Base-by-base conservation (phyloP, 495 filamentous ascomycete species). In the Penicillium steckii region DNA sequence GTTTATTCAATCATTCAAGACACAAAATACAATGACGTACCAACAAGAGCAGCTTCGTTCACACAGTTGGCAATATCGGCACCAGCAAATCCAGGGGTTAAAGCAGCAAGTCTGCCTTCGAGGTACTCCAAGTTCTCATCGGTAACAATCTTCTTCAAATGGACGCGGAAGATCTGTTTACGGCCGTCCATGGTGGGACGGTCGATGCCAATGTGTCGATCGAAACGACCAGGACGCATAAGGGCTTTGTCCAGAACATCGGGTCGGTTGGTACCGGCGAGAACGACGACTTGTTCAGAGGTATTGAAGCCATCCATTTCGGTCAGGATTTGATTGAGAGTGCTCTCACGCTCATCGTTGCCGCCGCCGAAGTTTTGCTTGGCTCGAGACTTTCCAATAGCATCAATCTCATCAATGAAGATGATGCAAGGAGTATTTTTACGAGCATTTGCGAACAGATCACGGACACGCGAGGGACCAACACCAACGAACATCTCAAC, bases 281-380 rank as follows among this genome's bases (percentile, higher is more conserved):
- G 81, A n/a, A 98, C 94, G 49, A 97, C 93, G 26, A 98, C 88
- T 74, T 97, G 95, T 60, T 98, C 94, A 1, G 88, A 83, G 8
- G 94, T 97, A 65, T 97, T 97, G 83, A 97, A 97, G 46, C 94
- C 94, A 67, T 98, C 94, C 94, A 98, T 98, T 67, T 98, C 95
- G 1, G 94, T 98, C 44, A 98, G 79, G 50, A 98, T 96, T 72
- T 98, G 94, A 68, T 98, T 98, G 33, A 98, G 84, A 1, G 94
- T 98, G 41, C 87, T 88, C 69, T 98, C 94, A 61, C 94, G 84
- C 76, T 98, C 94, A 64, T 97, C 95, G 61, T 96, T 97, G 46
- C 94, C 94, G 54, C 94, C 94, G 50, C 87, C 83, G 46, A 85
- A 84, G 56, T 79, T 85, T 40, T 83, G 80, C 57, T 91, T 90